Evolutionary conservation across 2,329 filamentous ascomycete species (phyloP).

Genomic region (Trichoderma breve): DNA sequence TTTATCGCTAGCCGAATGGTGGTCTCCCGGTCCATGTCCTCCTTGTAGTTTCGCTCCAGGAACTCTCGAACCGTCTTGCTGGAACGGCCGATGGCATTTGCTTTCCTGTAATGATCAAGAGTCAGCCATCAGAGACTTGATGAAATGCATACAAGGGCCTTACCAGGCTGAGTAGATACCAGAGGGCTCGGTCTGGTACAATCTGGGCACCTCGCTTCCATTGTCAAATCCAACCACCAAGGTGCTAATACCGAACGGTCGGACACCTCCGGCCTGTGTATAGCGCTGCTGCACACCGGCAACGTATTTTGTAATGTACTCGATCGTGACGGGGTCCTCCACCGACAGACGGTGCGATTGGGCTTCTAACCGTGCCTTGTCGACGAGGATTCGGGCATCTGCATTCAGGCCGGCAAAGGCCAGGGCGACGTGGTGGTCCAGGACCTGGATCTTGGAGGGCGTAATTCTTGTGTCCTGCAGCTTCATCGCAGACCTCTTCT

Average conservation of each 20-base stretch:
- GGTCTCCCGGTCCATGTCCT: conserved; percentile 92
- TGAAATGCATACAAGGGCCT: conserved; percentile 28
- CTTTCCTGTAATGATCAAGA: conserved; percentile 68
- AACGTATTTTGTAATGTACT: conserved; percentile 99
- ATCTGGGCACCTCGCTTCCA: conserved; percentile 78
- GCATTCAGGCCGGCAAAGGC: conserved; percentile 97
- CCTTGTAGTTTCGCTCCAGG: conserved; percentile 97
- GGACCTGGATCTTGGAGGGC: conserved; percentile 94
- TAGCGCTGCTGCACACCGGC: conserved; percentile 98
- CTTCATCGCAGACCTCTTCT: conserved; percentile 99
- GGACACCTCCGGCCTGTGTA: conserved; percentile 96
- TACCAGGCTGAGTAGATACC: conserved; percentile 99
- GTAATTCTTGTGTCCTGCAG: conserved; percentile 99
- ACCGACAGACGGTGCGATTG: conserved; percentile 97
- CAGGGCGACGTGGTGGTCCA: conserved; percentile 94
- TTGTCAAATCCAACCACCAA: conserved; percentile 98
- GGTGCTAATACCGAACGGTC: conserved; percentile 98
- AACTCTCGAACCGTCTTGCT: conserved; percentile 99
- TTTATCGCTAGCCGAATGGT: conserved; percentile 98
- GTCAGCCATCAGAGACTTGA: conserved; percentile 21
- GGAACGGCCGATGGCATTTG: conserved; percentile 95
- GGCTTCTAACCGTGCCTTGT: conserved; percentile 95
- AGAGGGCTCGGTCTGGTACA: conserved; percentile 99
- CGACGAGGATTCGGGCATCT: conserved; percentile 94
- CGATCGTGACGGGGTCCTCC: conserved; percentile 94